These are phyloP conservation scores for Ogataea thermomethanolica DNA, from an alignment of 805 yeast genomes.

Conservation along the genomic window DNA sequence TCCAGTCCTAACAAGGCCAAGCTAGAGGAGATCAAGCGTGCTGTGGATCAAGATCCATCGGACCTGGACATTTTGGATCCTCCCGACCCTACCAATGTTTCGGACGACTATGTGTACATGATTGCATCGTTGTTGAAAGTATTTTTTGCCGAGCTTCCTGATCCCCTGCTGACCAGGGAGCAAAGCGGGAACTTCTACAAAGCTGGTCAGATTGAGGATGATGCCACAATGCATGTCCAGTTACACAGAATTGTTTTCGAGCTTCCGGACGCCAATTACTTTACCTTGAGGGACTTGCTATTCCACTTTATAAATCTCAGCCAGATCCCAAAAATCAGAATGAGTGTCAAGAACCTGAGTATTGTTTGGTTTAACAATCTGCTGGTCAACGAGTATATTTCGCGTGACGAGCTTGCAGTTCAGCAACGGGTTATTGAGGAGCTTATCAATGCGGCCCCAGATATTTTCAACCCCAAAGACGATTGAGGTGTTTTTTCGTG, in stretches of 20 bases:
- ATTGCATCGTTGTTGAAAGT: slow-evolving; percentile 85
- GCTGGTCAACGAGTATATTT: slow-evolving; percentile 60
- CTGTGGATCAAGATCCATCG: slow-evolving; percentile 74
- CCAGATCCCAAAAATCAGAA: slow-evolving; percentile 59
- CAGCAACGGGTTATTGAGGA: slow-evolving; percentile 75
- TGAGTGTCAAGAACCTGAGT: slow-evolving; percentile 78
- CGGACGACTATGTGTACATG: slow-evolving; percentile 79
- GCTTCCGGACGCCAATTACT: slow-evolving; percentile 91
- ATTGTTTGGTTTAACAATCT: slow-evolving; percentile 95
- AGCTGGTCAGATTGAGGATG: slow-evolving; percentile 66
- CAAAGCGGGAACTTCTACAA: slow-evolving; percentile 60
- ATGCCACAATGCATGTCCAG: slow-evolving; percentile 57
- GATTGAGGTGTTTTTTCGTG: slow-evolving; percentile 3
- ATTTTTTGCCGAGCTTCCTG: slow-evolving; percentile 82
- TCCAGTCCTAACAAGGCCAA: slow-evolving; percentile 75
- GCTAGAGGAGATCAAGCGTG: slow-evolving; percentile 66
- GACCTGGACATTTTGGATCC: slow-evolving; percentile 50
- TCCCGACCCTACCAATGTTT: slow-evolving; percentile 50
- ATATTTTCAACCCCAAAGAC: slow-evolving; percentile 49
- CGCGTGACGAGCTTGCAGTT: slow-evolving; percentile 43
- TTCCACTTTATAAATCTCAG: slow-evolving; percentile 59
- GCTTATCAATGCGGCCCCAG: slow-evolving; percentile 76
- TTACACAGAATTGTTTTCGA: slow-evolving; percentile 86
- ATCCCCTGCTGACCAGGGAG: slow-evolving; percentile 70
- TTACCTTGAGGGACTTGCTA: slow-evolving; percentile 78